Base-by-base conservation (phyloP, 1,284 basidiomycete species). In the Puccinia horiana region DNA sequence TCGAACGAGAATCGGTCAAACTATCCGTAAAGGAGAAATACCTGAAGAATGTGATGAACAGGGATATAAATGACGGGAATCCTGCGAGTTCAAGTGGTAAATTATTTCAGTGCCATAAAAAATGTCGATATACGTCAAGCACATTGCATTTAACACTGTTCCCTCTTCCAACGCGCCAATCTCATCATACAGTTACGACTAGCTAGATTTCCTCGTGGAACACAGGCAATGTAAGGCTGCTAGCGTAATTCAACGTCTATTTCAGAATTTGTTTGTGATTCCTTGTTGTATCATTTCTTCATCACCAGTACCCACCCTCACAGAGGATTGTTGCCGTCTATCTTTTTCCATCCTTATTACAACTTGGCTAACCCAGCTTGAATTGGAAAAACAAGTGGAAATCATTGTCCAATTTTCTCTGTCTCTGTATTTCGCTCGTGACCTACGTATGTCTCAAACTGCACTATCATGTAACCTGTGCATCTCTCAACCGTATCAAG, bases 11-110 rank as follows among this genome's bases (percentile, higher is more conserved):
- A 65, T 65, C 61, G 29, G 26, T 47, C 61, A 77, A 67, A 29
- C 35, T 77, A 49, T 63, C 76, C 1, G 76, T 77, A 23, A 77
- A 77, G 47, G 76, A 77, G 29, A 49, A 63, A 32, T 77, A 77
- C 76, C 29, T 77, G n/a, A 65, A 63, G 61, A 35, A 65, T 77
- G n/a, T 75, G 18, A 42, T 61, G 73, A 75, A 35, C 12, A 23
- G 14, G 12, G 65, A 47, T 0, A 23, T 9, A 16, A 37, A 44
- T 29, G 37, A 18, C 2, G 63, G 63, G 40, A 32, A 40, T 40
- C 6, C 63, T 18, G 3, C 37, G 20, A 37, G 37, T 6, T 35
- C 63, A 23, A 11, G 11, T 40, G 16, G 20, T 40, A 16, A 40
- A 40, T 65, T 14, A 65, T 20, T 35, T 14, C 4, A 35, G 61